A percentile compares a stretch with the other conserved stretches of the same genome.
These are phyloP conservation scores for Ustilago xerochloae DNA, from an alignment of 1,284 basidiomycete species.

Conservation along the genomic window DNA sequence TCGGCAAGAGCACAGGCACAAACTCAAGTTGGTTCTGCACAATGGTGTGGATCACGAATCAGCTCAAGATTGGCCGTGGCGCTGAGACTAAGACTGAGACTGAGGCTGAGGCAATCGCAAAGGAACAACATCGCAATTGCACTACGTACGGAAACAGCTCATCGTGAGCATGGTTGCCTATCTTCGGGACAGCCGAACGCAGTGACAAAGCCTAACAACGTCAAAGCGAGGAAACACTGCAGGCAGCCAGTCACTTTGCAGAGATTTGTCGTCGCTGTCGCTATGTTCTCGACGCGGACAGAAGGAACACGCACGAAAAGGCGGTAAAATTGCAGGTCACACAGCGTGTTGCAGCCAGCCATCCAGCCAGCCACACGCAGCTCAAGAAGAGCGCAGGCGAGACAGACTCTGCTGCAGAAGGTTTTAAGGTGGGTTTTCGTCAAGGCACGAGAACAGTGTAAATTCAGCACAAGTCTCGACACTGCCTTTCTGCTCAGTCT, in stretches of 20 bases:
- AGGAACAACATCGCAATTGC: background rate
- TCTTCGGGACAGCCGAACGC: too few relatives aligned
- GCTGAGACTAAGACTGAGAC: background rate
- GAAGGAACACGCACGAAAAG: background rate
- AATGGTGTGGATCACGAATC: too few relatives aligned
- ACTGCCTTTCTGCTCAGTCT: too few relatives aligned
- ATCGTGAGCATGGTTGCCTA: background rate
- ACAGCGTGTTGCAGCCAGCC: too few relatives aligned
- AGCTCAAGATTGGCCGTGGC: too few relatives aligned
- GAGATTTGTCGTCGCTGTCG: conserved; percentile 12
- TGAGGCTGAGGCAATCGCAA: background rate
- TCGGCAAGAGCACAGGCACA: background rate
- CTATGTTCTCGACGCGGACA: too few relatives aligned
- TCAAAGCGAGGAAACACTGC: background rate
- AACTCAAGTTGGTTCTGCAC: background rate
- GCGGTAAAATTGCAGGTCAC: too few relatives aligned
- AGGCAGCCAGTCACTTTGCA: background rate
- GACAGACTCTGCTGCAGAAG: too few relatives aligned
- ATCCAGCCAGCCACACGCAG: background rate
- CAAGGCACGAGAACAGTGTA: background rate
- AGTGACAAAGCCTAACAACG: conserved; percentile 24
- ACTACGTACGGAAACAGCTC: background rate
- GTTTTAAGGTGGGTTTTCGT: too few relatives aligned
- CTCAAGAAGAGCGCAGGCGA: background rate
- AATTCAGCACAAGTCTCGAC: background rate